Base-by-base conservation (phyloP, 2,329 filamentous ascomycete genomes). In the Scytalidium lignicola region DNA sequence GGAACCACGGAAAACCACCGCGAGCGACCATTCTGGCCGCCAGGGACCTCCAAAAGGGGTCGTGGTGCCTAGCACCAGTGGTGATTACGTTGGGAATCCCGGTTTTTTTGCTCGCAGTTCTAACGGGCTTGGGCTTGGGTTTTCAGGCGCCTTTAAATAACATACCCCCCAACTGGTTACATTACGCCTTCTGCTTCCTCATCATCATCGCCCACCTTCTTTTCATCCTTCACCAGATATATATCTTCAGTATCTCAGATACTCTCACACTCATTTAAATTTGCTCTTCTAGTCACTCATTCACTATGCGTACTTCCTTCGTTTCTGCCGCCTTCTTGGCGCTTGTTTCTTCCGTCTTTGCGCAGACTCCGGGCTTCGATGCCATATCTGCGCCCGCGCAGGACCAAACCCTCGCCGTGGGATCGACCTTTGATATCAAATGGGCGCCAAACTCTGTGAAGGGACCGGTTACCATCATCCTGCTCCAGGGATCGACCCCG, bases 291-390 rank as follows among this genome's bases (percentile, higher is more conserved):
- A 41, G 41, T 19, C 40, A 21, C 42, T 44, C 41, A n/a, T 41
- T 55, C 53, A 60, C 43, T n/a, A 63, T 62, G 61, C 59, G 51
- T 52, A 62, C 52, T 55, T 56, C 58, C 23, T 57, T 52, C 50
- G 42, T 62, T 42, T 53, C 58, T 28, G 55, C 56, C 39, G 58
- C 59, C 51, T 22, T 61, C 28, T 44, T 60, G 51, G 60, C 59
- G 9, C 51, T 60, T 49, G 47, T 53, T 13, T 55, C 62, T 10
- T 51, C 56, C 26, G 61, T 52, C 55, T 55, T 79, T 51, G 79
- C 79, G 50, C 77, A 80, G 67, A 76, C 74, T 44, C 49, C 67
- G n/a, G 74, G 73, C 61, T 85, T 83, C 67, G 72, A 81, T 63
- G 65, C 71, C 61, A 69, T 85, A 63, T 70, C 62, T 58, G 66